Percentiles rank a stretch among this genome's conserved stretches.
These are phyloP conservation scores for Russula dissimulans DNA, from an alignment of 768 basidiomycete species.

Conservation along the genomic window DNA sequence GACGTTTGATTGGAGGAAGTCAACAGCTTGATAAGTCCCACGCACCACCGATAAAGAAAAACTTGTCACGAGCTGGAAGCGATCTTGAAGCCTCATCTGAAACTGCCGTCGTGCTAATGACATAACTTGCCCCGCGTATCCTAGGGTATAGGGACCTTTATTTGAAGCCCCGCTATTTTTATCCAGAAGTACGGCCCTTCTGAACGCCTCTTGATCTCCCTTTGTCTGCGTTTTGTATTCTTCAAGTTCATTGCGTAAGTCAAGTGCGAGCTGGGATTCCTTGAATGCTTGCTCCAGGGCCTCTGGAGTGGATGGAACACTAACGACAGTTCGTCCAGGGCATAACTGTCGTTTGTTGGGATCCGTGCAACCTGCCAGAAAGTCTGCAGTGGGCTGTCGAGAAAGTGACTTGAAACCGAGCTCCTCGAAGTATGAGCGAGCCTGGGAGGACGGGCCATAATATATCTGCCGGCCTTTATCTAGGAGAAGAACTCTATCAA, in stretches of 20 bases:
- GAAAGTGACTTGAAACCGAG: slow-evolving; percentile 68
- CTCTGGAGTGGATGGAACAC: slow-evolving; percentile 59
- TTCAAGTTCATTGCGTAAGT: slow-evolving; percentile 37
- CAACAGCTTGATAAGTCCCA: slow-evolving; percentile 15
- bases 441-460: slow-evolving; percentile 65
- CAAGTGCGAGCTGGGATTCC: slow-evolving; percentile 35
- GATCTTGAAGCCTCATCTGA: slow-evolving; percentile 63
- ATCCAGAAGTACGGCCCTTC: slow-evolving; percentile 60
- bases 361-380: slow-evolving; percentile 73
- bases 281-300: slow-evolving; percentile 57
- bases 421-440: slow-evolving; percentile 68
- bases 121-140: slow-evolving; percentile 63
- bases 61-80: slow-evolving; percentile 67
- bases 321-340: slow-evolving; percentile 42
- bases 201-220: slow-evolving; percentile 65
- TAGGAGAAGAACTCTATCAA: slow-evolving; percentile 84
- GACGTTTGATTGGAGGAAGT: slow-evolving; percentile 16
- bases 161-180: slow-evolving; percentile 72
- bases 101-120: slow-evolving; percentile 68
- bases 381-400: slow-evolving; percentile 81
- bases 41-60: slow-evolving; percentile 51
- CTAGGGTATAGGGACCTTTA: slow-evolving; percentile 76
- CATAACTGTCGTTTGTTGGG: slow-evolving; percentile 74
- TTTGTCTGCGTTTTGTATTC: slow-evolving; percentile 49
- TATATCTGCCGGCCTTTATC: slow-evolving; percentile 75